Evolutionary conservation across 2,329 filamentous ascomycete species (phyloP).

Genomic region (Calycina herbarum): DNA sequence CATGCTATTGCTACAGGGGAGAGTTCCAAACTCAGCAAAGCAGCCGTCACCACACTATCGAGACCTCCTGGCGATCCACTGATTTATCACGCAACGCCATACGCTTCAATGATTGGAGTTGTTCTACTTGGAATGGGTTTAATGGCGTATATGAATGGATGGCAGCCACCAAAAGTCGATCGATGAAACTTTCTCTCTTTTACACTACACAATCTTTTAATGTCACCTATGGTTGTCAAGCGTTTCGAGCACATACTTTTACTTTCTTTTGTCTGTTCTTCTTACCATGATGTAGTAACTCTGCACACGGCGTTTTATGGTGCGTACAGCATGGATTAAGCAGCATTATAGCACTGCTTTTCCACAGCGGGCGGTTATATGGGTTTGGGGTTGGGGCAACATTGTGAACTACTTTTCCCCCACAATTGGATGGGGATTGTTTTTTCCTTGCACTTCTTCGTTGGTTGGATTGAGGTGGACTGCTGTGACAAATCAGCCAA

Average conservation of each 20-base stretch:
- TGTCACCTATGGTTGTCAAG: constrained; percentile 12
- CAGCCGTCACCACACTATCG: constrained; percentile 38
- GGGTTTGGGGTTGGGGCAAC: constrained; percentile 1
- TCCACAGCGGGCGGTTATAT: not conserved
- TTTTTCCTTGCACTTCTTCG: not conserved
- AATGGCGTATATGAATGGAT: constrained; percentile 85
- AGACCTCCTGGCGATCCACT: constrained; percentile 47
- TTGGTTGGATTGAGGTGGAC: not conserved
- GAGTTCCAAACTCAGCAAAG: constrained; percentile 20
- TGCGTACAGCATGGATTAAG: not conserved
- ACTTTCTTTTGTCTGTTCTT: constrained; percentile 28
- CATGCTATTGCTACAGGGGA: constrained; percentile 19
- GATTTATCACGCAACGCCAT: constrained; percentile 63
- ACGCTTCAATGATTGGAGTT: constrained; percentile 79
- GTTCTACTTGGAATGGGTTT: constrained; percentile 78
- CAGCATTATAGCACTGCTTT: constrained; percentile 3
- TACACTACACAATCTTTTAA: constrained; percentile 9
- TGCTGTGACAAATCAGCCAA: not conserved
- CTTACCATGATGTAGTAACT: constrained; percentile 27
- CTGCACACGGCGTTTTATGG: constrained; percentile 10
- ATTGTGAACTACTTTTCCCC: not conserved
- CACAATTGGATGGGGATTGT: not conserved
- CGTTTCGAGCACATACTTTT: constrained; percentile 16
- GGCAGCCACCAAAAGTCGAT: constrained; percentile 53
- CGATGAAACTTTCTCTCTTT: constrained; percentile 23